These are phyloP conservation scores for Nakazawaea ambrosiae DNA, from an alignment of 805 yeast genomes.

Conservation along the genomic window DNA sequence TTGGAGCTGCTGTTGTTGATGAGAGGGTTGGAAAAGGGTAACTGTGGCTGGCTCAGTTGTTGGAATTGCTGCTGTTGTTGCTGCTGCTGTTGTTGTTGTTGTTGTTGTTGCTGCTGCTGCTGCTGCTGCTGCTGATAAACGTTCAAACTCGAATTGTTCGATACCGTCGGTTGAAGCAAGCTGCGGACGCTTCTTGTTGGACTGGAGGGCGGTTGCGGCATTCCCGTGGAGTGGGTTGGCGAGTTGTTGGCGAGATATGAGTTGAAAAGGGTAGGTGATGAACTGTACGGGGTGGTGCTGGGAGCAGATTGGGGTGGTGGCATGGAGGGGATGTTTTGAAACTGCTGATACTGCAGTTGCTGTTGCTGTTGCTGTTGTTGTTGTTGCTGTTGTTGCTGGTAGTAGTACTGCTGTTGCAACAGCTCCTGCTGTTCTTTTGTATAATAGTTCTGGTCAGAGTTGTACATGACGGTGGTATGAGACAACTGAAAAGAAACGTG, in stretches of 20 bases:
- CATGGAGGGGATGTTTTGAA: constrained; percentile 20
- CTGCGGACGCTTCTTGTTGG: constrained; percentile 27
- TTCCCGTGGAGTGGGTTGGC: constrained; percentile 17
- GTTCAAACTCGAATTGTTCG: constrained; percentile 24
- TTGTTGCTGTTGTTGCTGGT: constrained; percentile 18
- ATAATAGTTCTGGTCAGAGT: constrained; percentile 14
- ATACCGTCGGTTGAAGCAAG: constrained; percentile 20
- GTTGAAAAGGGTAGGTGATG: constrained; percentile 15
- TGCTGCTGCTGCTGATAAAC: constrained; percentile 14
- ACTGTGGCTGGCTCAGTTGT: constrained; percentile 5
- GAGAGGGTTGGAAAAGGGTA: constrained; percentile 9
- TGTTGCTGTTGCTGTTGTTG: background rate
- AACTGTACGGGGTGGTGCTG: constrained; percentile 12
- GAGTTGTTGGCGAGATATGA: constrained; percentile 14
- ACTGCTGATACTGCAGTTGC: constrained; percentile 13
- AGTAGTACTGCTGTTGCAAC: constrained; percentile 11
- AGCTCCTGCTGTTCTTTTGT: constrained; percentile 8
- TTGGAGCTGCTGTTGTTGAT: constrained; percentile 11
- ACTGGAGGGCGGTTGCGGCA: constrained; percentile 25
- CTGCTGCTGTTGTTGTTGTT: constrained; percentile 10
- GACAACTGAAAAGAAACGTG: constrained; percentile 1
- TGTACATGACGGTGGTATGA: constrained; percentile 9
- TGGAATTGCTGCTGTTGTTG: constrained; percentile 10
- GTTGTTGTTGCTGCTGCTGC: constrained; percentile 5
- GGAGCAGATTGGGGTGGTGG: constrained; percentile 18